Evolutionary conservation across 2,329 filamentous ascomycete genomes (phyloP), one percentile per base, ranked within the genome.

Genomic region (Leptographium lundbergii): DNA sequence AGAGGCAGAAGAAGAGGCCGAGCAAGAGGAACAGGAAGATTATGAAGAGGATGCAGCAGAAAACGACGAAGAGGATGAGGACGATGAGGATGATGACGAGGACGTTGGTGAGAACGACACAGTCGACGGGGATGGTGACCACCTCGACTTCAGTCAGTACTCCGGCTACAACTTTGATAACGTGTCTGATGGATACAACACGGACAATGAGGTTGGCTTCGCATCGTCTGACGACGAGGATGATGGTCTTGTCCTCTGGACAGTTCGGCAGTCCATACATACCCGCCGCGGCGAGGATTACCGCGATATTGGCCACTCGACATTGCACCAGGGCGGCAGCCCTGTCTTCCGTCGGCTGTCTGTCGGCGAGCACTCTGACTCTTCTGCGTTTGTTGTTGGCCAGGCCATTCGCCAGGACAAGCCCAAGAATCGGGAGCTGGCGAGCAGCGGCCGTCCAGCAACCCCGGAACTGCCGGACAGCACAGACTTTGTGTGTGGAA

Each of bases 401-500:
- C 67, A 71, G 63, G 61, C 68, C 56, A 69, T 65, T 53, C 72
- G 66, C 61, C 65, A 68, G 60, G 63, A 67, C 60, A 58, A 69
- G 66, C 61, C 69, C 64, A 63, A 72, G 69, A 66, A 63, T 69
- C 54, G 68, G 65, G 57, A 75, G 70, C 53, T 63, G n/a, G 75
- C 78, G 54, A 45, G 48, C 1, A 82, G 79, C 62, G 83, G 86
- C 65, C 85, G 85, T 25, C 80, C 83, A 47, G 79, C 80, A 27
- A 88, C 87, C 1, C 89, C 89, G 2, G 90, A 96, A 68, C 78
- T 99, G 13, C 94, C 94, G 1, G 94, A 99, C 71, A 96, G 91
- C 72, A 97, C 94, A 17, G 94, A 99, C 71, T 99, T 99, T 65
- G 94, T 99, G n/a, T 97, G 94, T 68, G 94, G 94, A 60, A 99